Evolutionary conservation across 2,329 filamentous ascomycete species (phyloP), one percentile per base, ranked within the genome.

Genomic region (Fusarium musae): DNA sequence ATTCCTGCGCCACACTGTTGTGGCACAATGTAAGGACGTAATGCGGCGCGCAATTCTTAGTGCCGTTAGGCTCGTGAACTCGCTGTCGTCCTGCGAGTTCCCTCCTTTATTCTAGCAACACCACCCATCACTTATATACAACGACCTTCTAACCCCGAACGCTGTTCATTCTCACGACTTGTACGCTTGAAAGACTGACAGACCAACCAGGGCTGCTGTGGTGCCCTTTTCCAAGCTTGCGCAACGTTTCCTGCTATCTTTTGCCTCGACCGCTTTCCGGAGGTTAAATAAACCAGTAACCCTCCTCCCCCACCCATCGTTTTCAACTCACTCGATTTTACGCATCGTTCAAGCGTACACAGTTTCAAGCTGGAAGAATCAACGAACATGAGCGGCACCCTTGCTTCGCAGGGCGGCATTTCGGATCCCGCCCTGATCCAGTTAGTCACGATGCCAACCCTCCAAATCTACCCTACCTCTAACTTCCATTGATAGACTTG

Each of bases 351-450:
- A 58, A 68, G 47, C 52, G 44, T 53, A 63, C 56, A 61, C 32
- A 50, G n/a, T 16, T 23, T 50, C 54, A 66, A 66, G 67, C 63
- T 66, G 46, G 54, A 44, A 52, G 60, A 49, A 56, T 62, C 47
- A 39, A 53, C 70, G 56, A 81, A 65, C 53, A 83, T 83, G 82
- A 83, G 78, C 73, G 69, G 77, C 66, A 78, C 78, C 70, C 80
- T 87, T 70, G 80, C 79, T 75, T 82, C 83, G 44, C 82, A 83
- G 81, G 89, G 89, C 75, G 89, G 89, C 78, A 91, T 91, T 82
- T 90, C 89, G 71, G 89, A 91, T 84, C 89, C 89, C 75, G 87
- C 88, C 78, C 87, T 91, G 78, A 91, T 91, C 84, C 90, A 90
- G 89, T 91, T 73, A 80, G 82, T 74, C 46, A 59, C 63, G 69